Conservation (phyloP, 345 rosid genomes). For the Jatropha curcas region DNA sequence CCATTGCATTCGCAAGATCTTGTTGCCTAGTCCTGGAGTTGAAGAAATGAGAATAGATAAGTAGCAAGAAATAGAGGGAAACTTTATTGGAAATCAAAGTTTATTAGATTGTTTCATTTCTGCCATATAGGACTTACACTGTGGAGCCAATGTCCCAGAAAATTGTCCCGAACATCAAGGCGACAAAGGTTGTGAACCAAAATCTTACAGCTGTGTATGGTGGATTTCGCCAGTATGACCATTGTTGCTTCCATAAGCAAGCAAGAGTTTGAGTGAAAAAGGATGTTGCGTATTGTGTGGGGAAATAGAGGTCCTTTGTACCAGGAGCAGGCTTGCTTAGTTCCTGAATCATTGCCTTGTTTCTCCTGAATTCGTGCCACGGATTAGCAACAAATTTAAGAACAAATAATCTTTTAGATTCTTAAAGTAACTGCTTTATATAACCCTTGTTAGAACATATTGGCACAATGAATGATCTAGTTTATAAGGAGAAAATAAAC, state of each 20-base stretch:
- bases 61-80: background rate
- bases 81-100: background rate
- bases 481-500: background rate
- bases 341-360: conserved; percentile 22
- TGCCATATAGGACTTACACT: conserved; percentile 1
- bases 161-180: conserved; percentile 28
- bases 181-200: conserved; percentile 22
- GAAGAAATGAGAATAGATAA: background rate
- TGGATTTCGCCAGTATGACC: conserved; percentile 32
- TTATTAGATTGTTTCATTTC: background rate
- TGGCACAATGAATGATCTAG: background rate
- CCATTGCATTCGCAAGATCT: conserved; percentile 68
- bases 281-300: conserved; percentile 17
- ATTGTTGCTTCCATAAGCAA: conserved; percentile 31
- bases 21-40: conserved; percentile 41
- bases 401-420: background rate
- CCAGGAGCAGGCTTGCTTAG: conserved; percentile 20
- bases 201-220: conserved; percentile 27
- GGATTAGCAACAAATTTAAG: background rate
- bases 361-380: conserved; percentile 42
- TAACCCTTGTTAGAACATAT: background rate
- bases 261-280: conserved; percentile 21
- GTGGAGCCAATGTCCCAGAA: conserved; percentile 32
- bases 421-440: background rate
- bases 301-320: conserved; percentile 24